Conservation (phyloP, 129 eudicot genomes). For the Lactuca sativa region DNA sequence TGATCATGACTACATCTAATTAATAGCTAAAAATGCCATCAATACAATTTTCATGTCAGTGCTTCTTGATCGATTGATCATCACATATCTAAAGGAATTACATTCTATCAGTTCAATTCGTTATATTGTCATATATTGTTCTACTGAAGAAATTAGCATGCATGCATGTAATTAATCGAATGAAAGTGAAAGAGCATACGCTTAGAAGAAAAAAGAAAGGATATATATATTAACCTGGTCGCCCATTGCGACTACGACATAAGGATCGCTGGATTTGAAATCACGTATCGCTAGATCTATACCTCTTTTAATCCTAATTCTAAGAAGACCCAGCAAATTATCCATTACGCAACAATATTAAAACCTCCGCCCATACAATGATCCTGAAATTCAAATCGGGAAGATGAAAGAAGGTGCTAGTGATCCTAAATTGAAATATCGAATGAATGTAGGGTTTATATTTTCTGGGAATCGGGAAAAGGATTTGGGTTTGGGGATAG, state of each 20-base stretch:
- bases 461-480: background rate
- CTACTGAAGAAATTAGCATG: background rate
- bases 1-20: too few relatives aligned
- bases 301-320: conserved; percentile 61
- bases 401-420: background rate
- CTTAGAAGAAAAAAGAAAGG: background rate
- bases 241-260: conserved; percentile 59
- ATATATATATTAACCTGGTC: conserved; percentile 41
- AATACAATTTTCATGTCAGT: background rate
- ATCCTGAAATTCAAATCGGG: background rate
- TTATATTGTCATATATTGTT: too few relatives aligned
- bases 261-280: conserved; percentile 71
- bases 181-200: background rate
- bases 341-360: conserved; percentile 46
- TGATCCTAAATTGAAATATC: background rate
- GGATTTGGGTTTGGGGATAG: conserved; percentile 1
- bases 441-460: conserved; percentile 14
- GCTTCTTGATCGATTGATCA: background rate
- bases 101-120: background rate
- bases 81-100: background rate
- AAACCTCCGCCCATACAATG: conserved; percentile 37
- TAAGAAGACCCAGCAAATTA: conserved; percentile 62
- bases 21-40: background rate
- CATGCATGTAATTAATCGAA: background rate
- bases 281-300: conserved; percentile 66